Evolutionary conservation across 2,329 filamentous ascomycete genomes (phyloP).

Genomic region (Fusarium chlamydosporum): DNA sequence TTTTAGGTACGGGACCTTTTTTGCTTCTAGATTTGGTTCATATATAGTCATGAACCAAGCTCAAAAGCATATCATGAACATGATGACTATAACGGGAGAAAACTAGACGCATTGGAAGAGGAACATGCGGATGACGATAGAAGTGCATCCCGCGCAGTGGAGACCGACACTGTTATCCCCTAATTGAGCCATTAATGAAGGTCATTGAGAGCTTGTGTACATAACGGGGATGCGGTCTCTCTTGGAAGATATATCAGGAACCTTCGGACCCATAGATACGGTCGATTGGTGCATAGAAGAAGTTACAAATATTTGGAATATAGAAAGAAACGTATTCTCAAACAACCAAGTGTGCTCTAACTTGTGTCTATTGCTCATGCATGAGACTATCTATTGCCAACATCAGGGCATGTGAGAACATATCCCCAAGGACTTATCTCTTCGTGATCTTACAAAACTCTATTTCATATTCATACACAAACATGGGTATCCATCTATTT

Average conservation of each 20-base stretch:
- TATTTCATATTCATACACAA: conserved; percentile 25
- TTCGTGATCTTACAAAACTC: conserved; percentile 26
- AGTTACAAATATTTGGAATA: conserved; percentile 43
- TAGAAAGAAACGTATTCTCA: conserved; percentile 41
- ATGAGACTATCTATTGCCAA: not conserved
- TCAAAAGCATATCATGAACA: conserved; percentile 44
- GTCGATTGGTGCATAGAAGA: conserved; percentile 42
- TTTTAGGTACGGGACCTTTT: conserved; percentile 30
- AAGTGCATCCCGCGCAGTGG: conserved; percentile 39
- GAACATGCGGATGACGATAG: conserved; percentile 47
- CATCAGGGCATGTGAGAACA: conserved; percentile 3
- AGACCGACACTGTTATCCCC: conserved; percentile 39
- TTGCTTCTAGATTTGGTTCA: conserved; percentile 31
- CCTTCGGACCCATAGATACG: conserved; percentile 44
- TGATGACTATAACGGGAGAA: conserved; percentile 42
- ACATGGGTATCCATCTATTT: conserved; percentile 45
- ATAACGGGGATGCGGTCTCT: conserved; percentile 41
- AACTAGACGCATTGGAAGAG: conserved; percentile 50
- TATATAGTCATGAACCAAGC: conserved; percentile 25
- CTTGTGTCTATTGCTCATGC: not conserved
- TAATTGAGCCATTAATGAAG: conserved; percentile 48
- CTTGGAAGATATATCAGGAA: conserved; percentile 38
- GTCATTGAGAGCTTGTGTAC: conserved; percentile 47
- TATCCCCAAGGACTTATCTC: not conserved
- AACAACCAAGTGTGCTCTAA: conserved; percentile 1